phyloP scores from a whole-genome alignment of 495 filamentous ascomycete genomes.

The Sphaerosporella brunnea region DNA sequence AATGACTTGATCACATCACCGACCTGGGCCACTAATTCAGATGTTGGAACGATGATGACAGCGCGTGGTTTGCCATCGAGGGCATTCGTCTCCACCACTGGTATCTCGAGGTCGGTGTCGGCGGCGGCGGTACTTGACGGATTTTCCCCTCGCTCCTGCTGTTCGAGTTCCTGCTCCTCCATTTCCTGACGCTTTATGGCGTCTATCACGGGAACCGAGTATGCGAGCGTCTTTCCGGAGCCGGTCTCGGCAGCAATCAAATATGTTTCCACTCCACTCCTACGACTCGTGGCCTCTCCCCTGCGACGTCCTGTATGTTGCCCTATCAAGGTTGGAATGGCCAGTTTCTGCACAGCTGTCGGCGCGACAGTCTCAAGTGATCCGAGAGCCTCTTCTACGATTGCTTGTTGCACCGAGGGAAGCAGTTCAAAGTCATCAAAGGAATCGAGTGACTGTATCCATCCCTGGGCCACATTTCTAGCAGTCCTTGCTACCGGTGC shows the following conservation, averaged over 20 bases:
- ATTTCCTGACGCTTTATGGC: slow-evolving; percentile 63
- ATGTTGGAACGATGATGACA: slow-evolving; percentile 80
- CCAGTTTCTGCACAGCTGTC: slow-evolving; percentile 73
- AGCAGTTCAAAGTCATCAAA: slow-evolving; percentile 68
- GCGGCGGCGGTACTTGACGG: slow-evolving; percentile 27
- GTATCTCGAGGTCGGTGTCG: slow-evolving; percentile 37
- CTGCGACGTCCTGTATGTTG: slow-evolving; percentile 12
- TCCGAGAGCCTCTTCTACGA: slow-evolving; percentile 49
- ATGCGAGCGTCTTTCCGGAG: slow-evolving; percentile 89
- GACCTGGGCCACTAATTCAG: slow-evolving; percentile 84
- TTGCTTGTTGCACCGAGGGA: slow-evolving; percentile 52
- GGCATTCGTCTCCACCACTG: slow-evolving; percentile 33
- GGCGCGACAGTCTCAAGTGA: slow-evolving; percentile 54
- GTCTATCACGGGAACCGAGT: slow-evolving; percentile 65
- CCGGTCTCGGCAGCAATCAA: slow-evolving; percentile 91
- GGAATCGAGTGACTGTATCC: slow-evolving; percentile 47
- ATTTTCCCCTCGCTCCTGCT: slow-evolving; percentile 28
- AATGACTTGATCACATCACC: slow-evolving; percentile 58
- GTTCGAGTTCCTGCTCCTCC: slow-evolving; percentile 31
- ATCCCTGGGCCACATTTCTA: slow-evolving; percentile 48
- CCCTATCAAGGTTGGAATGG: slow-evolving; percentile 62
- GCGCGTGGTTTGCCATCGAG: slow-evolving; percentile 61
- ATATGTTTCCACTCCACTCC: slow-evolving; percentile 40
- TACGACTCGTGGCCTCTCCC: background rate
- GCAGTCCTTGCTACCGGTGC: slow-evolving; percentile 54